These are phyloP conservation scores for Eucalyptus erythrocorys DNA, from an alignment of 345 rosid species.

Conservation along the genomic window DNA sequence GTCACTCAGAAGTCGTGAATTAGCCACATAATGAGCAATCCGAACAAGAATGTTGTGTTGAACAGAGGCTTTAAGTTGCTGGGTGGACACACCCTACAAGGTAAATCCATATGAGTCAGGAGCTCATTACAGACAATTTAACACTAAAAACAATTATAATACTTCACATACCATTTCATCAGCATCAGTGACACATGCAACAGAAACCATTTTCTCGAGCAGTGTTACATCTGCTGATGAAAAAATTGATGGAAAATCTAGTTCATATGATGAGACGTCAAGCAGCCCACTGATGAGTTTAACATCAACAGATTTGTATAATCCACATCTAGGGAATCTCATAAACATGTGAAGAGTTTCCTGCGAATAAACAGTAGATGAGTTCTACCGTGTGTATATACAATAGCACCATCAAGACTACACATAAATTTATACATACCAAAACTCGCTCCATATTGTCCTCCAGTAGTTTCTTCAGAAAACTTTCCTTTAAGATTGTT, in stretches of 20 bases:
- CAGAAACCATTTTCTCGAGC: slow-evolving; percentile 56
- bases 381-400: slow-evolving; percentile 1
- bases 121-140: background rate
- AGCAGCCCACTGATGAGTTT: slow-evolving; percentile 8
- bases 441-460: slow-evolving; percentile 36
- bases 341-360: slow-evolving; percentile 57
- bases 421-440: slow-evolving; percentile 22
- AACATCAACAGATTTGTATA: slow-evolving; percentile 10
- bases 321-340: slow-evolving; percentile 62
- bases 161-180: slow-evolving; percentile 23
- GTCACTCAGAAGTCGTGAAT: slow-evolving; percentile 41
- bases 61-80: slow-evolving; percentile 43
- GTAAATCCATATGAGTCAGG: background rate
- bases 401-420: background rate
- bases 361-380: slow-evolving; percentile 16
- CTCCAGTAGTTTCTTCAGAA: slow-evolving; percentile 22
- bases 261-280: slow-evolving; percentile 17
- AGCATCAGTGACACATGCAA: slow-evolving; percentile 20
- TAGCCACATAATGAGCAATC: slow-evolving; percentile 48
- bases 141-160: background rate
- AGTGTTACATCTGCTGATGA: slow-evolving; percentile 30
- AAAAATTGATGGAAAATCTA: slow-evolving; percentile 23
- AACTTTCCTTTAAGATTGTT: slow-evolving; percentile 25
- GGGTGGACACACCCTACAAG: slow-evolving; percentile 32
- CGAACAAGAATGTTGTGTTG: slow-evolving; percentile 48